Base-by-base conservation (phyloP, 345 rosid genomes). In the Garcia nutans region DNA sequence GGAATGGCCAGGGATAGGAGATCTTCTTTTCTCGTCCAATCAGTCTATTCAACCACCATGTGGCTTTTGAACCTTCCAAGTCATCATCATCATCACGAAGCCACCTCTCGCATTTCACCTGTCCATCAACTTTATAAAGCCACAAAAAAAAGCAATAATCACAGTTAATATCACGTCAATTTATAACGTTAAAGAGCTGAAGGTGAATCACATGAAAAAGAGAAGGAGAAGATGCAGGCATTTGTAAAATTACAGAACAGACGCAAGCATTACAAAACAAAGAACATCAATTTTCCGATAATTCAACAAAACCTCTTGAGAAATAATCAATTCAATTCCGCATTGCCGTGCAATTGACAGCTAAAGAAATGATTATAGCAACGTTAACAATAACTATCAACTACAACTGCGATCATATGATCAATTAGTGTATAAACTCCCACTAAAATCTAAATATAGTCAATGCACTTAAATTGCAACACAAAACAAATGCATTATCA, bases 41-140 rank as follows among this genome's bases (percentile, higher is more conserved):
- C 13, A 94, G 87, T 72, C 95, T 79, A 78, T 86, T 92, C 85
- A 92, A 80, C 98, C 98, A 94, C 98, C 98, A 91, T 15, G 84
- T 83, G 11, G 91, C 88, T 68, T 87, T 90, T 8, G 92, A 86
- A 73, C 88, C 91, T 77, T 91, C 94, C 0, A 88, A 82, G 77
- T 65, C 85, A 66, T 74, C 73, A 16, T 89, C 93, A 78, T 92
- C 95, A 80, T 90, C 95, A 28, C 90, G 91, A 67, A 89, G 89
- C 99, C 99, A 94, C 78, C 90, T 92, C 84, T 94, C 98, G 77
- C 98, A 94, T 87, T 91, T 94, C 72, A 89, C 87, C 80, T 82
- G 93, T 70, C 92, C 89, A 79, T 94, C 99, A 81, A 94, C 99
- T 94, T 86, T 82, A 86, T 28, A 42, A 56, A 62, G 50, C 58